Conservation (phyloP, 768 basidiomycete species). For the Hypsizygus marmoreus region DNA sequence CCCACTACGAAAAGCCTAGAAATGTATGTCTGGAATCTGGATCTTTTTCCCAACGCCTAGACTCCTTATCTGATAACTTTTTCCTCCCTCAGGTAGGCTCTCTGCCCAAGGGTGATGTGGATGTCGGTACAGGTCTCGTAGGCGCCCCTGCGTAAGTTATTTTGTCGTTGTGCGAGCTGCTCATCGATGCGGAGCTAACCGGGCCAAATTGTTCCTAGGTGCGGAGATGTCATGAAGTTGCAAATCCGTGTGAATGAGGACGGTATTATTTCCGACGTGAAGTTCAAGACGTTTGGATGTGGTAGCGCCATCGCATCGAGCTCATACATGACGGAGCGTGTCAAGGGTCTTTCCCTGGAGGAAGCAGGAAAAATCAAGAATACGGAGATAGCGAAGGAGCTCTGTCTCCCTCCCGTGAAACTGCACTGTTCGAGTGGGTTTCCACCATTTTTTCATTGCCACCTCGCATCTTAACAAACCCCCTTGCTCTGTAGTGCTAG, state of each 20-base stretch:
- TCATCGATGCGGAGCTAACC: slow-evolving; percentile 31
- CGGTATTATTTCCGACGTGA: slow-evolving; percentile 96
- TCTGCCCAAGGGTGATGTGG: slow-evolving; percentile 84
- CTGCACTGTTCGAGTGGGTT: slow-evolving; percentile 88
- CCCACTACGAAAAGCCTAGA: slow-evolving; percentile 96
- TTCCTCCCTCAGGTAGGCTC: slow-evolving; percentile 78
- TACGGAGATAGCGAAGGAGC: slow-evolving; percentile 98
- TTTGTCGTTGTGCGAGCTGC: slow-evolving; percentile 11
- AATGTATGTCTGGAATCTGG: slow-evolving; percentile 79
- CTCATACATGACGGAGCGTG: slow-evolving; percentile 98
- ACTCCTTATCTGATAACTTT: slow-evolving; percentile 61
- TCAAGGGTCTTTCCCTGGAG: slow-evolving; percentile 91
- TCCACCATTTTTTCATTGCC: slow-evolving; percentile 5
- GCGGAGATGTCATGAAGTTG: slow-evolving; percentile 99
- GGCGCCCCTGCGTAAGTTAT: slow-evolving; percentile 90
- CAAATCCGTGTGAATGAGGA: slow-evolving; percentile 96
- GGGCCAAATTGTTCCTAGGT: slow-evolving; percentile 45
- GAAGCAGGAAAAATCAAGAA: slow-evolving; percentile 97
- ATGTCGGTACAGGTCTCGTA: slow-evolving; percentile 97
- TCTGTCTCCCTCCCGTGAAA: slow-evolving; percentile 94
- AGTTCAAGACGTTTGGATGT: slow-evolving; percentile 99
- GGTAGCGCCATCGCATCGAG: slow-evolving; percentile 98
- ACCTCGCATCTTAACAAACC: slow-evolving; percentile 3
- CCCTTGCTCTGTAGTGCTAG: slow-evolving; percentile 64
- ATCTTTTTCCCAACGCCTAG: slow-evolving; percentile 35